Percentiles rank a stretch among this genome's conserved stretches.
Evolutionary conservation across 169 alveolate genomes (phyloP).

Genomic region (Eimeria zaria): DNA sequence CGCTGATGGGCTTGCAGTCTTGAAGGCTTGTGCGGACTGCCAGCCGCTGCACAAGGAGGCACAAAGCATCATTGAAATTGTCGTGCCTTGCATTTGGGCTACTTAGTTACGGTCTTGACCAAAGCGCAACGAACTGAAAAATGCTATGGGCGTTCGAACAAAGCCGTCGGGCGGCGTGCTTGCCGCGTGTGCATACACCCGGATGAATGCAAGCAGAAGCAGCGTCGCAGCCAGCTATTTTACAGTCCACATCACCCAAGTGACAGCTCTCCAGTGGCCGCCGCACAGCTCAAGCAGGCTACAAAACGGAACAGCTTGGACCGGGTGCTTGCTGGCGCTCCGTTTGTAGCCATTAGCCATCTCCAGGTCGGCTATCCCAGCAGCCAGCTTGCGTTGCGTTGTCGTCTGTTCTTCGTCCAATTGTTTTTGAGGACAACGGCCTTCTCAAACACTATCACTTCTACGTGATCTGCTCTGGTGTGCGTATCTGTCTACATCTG

Average conservation of each 20-base stretch:
- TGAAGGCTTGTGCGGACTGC: slow-evolving; percentile 75
- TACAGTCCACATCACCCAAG: not conserved
- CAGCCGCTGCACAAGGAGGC: slow-evolving; percentile 64
- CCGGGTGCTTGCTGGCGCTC: not conserved
- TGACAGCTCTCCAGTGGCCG: not conserved
- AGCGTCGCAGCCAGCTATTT: not conserved
- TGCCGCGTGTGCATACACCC: not conserved
- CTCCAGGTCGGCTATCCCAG: not conserved
- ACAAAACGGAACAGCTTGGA: not conserved
- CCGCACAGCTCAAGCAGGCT: not conserved
- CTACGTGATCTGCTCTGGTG: not conserved
- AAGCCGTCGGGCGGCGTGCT: not conserved
- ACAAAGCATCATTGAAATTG: slow-evolving; percentile 79
- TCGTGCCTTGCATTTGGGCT: slow-evolving; percentile 84
- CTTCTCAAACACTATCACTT: not conserved
- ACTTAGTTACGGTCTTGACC: slow-evolving; percentile 2
- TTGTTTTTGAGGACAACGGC: not conserved
- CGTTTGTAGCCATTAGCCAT: not conserved
- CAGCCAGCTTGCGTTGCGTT: not conserved
- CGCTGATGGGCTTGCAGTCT: slow-evolving; percentile 76
- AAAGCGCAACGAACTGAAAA: not conserved
- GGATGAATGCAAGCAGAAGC: not conserved
- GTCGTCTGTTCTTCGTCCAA: not conserved
- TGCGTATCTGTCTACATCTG: not conserved
- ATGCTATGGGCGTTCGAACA: not conserved